phyloP scores from a whole-genome alignment of 495 filamentous ascomycete species.

The Entonaema liquescens region DNA sequence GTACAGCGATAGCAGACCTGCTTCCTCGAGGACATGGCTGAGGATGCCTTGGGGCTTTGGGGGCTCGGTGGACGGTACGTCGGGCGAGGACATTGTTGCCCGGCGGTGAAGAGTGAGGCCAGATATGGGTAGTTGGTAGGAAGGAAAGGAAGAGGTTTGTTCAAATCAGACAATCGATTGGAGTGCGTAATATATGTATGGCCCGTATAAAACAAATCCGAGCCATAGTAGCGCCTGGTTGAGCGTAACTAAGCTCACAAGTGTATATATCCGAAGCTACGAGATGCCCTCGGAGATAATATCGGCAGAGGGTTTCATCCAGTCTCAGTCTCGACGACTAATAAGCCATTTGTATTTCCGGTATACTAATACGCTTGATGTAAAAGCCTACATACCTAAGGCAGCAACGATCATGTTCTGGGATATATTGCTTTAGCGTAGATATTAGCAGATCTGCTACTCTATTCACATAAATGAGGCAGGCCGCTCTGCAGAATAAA shows the following conservation, averaged over 20 bases:
- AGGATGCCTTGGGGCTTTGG: slow-evolving; percentile 1
- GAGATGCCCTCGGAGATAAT: slow-evolving; percentile 3
- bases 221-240: neutral
- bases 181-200: too few species aligned
- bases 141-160: neutral
- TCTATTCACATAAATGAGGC: neutral
- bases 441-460: neutral
- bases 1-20: slow-evolving; percentile 58
- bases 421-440: too few species aligned
- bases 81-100: neutral
- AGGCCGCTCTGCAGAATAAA: neutral
- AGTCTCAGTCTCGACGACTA: too few species aligned
- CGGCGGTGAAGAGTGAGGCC: too few species aligned
- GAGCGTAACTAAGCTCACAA: neutral
- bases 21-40: slow-evolving; percentile 15
- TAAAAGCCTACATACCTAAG: neutral
- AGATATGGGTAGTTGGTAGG: neutral
- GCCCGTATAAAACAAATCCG: neutral
- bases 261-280: neutral
- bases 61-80: neutral
- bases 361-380: neutral
- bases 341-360: neutral
- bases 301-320: neutral
- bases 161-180: neutral
- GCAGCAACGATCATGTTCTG: too few species aligned